Evolutionary conservation across 805 yeast genomes (phyloP).

Genomic region (Schwanniomyces vanrijiae): DNA sequence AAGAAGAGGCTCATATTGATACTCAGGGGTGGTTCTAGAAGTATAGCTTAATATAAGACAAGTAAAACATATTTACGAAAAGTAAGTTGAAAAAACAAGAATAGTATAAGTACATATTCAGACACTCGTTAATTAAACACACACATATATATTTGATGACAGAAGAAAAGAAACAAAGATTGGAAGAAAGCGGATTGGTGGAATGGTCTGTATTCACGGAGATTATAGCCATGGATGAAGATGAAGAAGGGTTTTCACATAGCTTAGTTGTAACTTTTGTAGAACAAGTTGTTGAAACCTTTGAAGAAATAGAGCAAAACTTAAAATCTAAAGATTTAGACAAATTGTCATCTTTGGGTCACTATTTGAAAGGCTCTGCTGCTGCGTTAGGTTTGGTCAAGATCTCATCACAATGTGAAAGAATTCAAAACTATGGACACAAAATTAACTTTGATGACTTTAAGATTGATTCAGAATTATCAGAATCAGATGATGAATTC

Average conservation of each 20-base stretch:
- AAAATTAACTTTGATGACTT: conserved; percentile 41
- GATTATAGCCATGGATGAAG: conserved; percentile 93
- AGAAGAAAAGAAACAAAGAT: conserved; percentile 18
- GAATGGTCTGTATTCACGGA: conserved; percentile 90
- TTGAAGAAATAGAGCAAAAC: conserved; percentile 65
- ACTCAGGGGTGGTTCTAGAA: background rate
- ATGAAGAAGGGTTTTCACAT: conserved; percentile 85
- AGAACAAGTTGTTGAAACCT: conserved; percentile 85
- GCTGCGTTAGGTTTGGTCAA: conserved; percentile 86
- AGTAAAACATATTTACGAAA: background rate
- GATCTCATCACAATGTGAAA: conserved; percentile 85
- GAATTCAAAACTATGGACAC: conserved; percentile 87
- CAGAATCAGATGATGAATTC: conserved; percentile 27
- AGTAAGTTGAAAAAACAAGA: background rate
- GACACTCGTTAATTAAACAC: background rate
- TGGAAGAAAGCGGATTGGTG: conserved; percentile 62
- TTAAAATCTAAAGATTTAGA: conserved; percentile 48
- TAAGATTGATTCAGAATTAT: conserved; percentile 12
- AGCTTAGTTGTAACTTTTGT: conserved; percentile 79
- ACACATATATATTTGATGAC: conserved; percentile 7
- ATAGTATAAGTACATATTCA: background rate
- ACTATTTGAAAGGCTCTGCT: conserved; percentile 92
- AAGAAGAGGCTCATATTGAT: background rate
- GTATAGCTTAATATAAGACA: background rate
- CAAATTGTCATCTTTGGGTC: conserved; percentile 76